phyloP scores from a whole-genome alignment of 371 early-diverging fungal genomes.

The Zychaea mexicana region DNA sequence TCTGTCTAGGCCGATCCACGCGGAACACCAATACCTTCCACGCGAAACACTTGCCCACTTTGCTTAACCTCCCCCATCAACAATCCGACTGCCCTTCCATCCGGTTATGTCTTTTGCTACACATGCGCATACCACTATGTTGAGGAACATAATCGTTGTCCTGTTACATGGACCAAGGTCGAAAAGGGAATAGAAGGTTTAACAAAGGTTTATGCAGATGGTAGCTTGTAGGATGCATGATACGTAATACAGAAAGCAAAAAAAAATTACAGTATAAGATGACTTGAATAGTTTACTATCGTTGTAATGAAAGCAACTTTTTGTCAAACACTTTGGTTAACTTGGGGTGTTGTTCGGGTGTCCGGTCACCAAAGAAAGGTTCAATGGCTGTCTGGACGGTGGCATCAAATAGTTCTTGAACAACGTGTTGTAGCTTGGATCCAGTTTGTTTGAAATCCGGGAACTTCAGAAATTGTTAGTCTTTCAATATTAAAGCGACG shows the following conservation, averaged over 20 bases:
- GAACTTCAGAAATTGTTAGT: conserved; percentile 50
- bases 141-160: conserved; percentile 68
- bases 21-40: conserved; percentile 74
- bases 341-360: conserved; percentile 7
- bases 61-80: conserved; percentile 69
- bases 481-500: too few species aligned
- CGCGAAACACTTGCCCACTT: conserved; percentile 78
- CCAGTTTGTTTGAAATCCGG: conserved; percentile 82
- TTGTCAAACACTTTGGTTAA: conserved; percentile 44
- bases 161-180: conserved; percentile 65
- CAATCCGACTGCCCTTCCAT: conserved; percentile 83
- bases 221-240: background rate
- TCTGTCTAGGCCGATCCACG: conserved; percentile 67
- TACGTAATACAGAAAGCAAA: too few species aligned
- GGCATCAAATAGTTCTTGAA: conserved; percentile 64
- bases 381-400: conserved; percentile 50
- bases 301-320: conserved; percentile 32
- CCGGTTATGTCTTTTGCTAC: conserved; percentile 87
- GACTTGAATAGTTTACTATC: background rate
- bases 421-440: conserved; percentile 49
- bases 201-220: conserved; percentile 64
- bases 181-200: conserved; percentile 46
- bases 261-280: background rate
- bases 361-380: conserved; percentile 35
- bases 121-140: conserved; percentile 76